These are phyloP conservation scores for cucumber (Cucumis sativus) DNA, from an alignment of 306 rosid genomes.

Conservation along the genomic window DNA sequence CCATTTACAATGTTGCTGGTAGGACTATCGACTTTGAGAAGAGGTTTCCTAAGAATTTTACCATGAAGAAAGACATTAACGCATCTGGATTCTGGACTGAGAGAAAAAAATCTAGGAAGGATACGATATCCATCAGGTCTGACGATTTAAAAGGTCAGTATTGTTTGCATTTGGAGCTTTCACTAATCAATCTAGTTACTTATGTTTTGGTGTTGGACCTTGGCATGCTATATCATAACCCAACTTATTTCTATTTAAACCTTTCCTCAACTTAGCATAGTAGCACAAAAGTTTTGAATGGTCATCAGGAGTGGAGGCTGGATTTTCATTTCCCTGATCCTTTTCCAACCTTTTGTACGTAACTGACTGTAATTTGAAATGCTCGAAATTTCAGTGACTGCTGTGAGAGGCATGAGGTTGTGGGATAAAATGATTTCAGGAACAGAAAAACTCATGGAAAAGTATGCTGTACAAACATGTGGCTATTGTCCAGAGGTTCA, in stretches of 20 bases:
- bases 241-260: neutral
- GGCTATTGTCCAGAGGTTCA: slow-evolving; percentile 68
- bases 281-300: neutral
- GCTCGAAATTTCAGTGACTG: slow-evolving; percentile 24
- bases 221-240: neutral
- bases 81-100: slow-evolving; percentile 36
- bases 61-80: slow-evolving; percentile 31
- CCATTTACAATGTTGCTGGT: slow-evolving; percentile 49
- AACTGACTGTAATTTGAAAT: neutral
- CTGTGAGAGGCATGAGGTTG: slow-evolving; percentile 47
- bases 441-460: slow-evolving; percentile 44
- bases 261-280: neutral
- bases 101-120: slow-evolving; percentile 14
- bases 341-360: neutral
- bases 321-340: neutral
- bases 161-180: neutral
- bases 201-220: neutral
- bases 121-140: slow-evolving; percentile 14
- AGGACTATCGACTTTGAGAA: slow-evolving; percentile 55
- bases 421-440: slow-evolving; percentile 48
- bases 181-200: neutral
- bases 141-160: slow-evolving; percentile 37
- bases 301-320: neutral
- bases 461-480: slow-evolving; percentile 55
- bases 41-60: slow-evolving; percentile 36